These are phyloP conservation scores for Hordeum pubiflorum DNA, from an alignment of 202 grass and related monocot genomes.

Conservation along the genomic window DNA sequence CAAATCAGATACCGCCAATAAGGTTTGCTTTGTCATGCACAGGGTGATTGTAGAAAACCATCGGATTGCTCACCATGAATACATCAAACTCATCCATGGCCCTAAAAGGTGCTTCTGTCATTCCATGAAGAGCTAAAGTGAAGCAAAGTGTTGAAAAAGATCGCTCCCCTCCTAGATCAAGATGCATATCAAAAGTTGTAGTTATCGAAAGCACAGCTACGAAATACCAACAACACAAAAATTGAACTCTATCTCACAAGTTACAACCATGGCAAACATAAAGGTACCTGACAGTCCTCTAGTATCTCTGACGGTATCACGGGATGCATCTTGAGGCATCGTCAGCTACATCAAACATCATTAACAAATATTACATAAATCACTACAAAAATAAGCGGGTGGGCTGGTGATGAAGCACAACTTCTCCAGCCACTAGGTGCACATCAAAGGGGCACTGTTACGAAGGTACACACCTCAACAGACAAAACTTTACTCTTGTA, in stretches of 20 bases:
- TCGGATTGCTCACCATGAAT: slow-evolving; percentile 62
- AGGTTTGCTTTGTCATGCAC: slow-evolving; percentile 5
- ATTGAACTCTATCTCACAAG: background rate
- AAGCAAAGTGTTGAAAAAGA: slow-evolving; percentile 97
- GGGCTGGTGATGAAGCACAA: background rate
- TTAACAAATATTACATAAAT: slow-evolving; percentile 1
- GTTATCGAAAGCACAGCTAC: background rate
- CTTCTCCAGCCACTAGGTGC: background rate
- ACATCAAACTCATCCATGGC: slow-evolving; percentile 99
- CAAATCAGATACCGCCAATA: slow-evolving; percentile 9
- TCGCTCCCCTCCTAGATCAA: slow-evolving; percentile 66
- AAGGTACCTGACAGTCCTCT: slow-evolving; percentile 90
- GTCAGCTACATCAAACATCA: slow-evolving; percentile 49
- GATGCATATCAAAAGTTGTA: background rate
- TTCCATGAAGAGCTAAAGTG: slow-evolving; percentile 94
- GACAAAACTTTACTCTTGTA: slow-evolving; percentile 65
- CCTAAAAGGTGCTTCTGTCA: slow-evolving; percentile 92
- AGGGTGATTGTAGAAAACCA: background rate
- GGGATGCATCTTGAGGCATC: slow-evolving; percentile 94
- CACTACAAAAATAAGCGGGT: background rate
- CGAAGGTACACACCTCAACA: slow-evolving; percentile 55
- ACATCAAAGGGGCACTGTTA: background rate
- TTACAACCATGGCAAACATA: background rate
- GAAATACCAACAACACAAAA: background rate
- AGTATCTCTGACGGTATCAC: slow-evolving; percentile 72